Conservation (phyloP, 2,329 filamentous ascomycete species). For the Arthroderma uncinatum region DNA sequence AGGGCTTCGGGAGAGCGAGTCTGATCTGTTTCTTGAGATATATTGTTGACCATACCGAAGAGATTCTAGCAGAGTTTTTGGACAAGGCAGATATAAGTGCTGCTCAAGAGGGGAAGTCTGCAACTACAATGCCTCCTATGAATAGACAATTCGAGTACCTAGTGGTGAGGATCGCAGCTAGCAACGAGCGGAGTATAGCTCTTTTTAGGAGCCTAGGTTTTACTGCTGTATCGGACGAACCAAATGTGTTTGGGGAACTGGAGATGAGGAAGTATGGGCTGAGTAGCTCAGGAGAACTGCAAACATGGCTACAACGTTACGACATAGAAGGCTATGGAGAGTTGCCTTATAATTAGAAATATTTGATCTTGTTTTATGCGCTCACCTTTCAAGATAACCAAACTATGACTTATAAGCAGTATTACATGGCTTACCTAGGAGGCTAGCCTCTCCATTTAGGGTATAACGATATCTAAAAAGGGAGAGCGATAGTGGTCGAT, state of each 20-base stretch:
- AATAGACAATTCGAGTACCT: constrained; percentile 33
- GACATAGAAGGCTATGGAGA: constrained; percentile 30
- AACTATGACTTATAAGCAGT: neutral
- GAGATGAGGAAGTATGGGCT: constrained; percentile 42
- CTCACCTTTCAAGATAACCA: no score
- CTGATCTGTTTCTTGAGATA: constrained; percentile 61
- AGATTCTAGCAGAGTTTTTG: constrained; percentile 49
- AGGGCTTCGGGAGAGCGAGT: constrained; percentile 55
- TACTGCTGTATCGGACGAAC: constrained; percentile 35
- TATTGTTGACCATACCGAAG: constrained; percentile 42
- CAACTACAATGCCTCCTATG: neutral
- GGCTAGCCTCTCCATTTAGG: neutral
- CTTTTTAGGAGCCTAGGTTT: constrained; percentile 54
- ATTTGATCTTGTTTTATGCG: neutral
- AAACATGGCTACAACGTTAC: constrained; percentile 22
- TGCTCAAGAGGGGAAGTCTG: constrained; percentile 15
- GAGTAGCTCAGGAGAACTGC: constrained; percentile 18
- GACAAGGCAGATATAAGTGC: constrained; percentile 13
- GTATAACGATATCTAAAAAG: neutral
- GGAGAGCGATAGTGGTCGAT: no score
- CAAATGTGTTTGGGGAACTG: constrained; percentile 59
- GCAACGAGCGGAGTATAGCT: constrained; percentile 46
- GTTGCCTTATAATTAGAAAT: constrained; percentile 4
- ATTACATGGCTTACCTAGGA: neutral
- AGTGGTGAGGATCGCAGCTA: constrained; percentile 50